Percentiles rank a stretch among this genome's conserved stretches.
These are phyloP conservation scores for Mycena belliarum DNA, from an alignment of 768 basidiomycete genomes.

Conservation along the genomic window DNA sequence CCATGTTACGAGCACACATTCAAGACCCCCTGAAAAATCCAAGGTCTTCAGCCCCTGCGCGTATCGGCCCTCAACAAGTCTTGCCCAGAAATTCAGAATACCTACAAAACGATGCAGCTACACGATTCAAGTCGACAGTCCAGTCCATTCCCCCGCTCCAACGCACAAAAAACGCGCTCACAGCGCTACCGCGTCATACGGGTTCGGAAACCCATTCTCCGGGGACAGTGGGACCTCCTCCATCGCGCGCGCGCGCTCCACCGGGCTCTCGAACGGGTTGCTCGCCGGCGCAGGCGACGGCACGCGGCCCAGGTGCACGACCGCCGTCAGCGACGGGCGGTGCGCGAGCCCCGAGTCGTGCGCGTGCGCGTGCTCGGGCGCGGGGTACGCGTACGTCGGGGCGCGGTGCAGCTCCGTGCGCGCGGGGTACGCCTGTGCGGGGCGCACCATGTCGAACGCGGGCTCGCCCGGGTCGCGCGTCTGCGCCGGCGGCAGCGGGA, in stretches of 20 bases:
- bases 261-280: not conserved
- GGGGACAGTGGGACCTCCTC: conserved; percentile 7
- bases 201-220: conserved; percentile 1
- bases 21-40: no score
- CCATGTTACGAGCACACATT: no score
- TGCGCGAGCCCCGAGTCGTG: not conserved
- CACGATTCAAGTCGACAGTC: no score
- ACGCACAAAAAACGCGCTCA: conserved; percentile 4
- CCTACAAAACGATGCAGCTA: no score
- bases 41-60: no score
- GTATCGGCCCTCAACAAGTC: no score
- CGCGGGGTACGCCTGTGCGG: conserved; percentile 2
- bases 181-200: conserved; percentile 1
- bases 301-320: conserved; percentile 3
- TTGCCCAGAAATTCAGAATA: no score
- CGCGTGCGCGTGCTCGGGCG: not conserved
- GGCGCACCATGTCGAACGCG: not conserved
- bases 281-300: not conserved
- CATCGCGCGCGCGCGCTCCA: not conserved
- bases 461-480: not conserved
- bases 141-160: no score
- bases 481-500: conserved; percentile 1
- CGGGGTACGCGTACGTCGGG: not conserved
- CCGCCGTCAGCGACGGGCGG: conserved; percentile 4
- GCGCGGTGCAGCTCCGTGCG: conserved; percentile 1